These are phyloP conservation scores for Solanum pennellii DNA, from an alignment of 257 asterid genomes.

Conservation along the genomic window DNA sequence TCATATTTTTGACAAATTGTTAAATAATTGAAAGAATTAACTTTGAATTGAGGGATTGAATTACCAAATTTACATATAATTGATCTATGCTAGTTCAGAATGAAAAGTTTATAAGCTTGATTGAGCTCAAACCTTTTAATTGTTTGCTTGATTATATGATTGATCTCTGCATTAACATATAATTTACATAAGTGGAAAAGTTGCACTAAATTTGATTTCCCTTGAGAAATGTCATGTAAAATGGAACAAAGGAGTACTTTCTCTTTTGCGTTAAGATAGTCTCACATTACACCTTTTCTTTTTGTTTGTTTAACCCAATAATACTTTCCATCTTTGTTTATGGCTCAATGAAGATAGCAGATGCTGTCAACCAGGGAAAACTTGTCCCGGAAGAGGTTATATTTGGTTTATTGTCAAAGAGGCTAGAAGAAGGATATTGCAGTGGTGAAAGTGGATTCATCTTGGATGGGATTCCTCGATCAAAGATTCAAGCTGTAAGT, in stretches of 20 bases:
- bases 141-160: not conserved
- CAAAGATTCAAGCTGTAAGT: conserved; percentile 81
- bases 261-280: not conserved
- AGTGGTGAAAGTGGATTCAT: conserved; percentile 93
- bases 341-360: conserved; percentile 39
- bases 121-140: not conserved
- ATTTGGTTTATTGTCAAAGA: conserved; percentile 65
- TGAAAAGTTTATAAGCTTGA: not conserved
- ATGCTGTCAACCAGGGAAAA: conserved; percentile 63
- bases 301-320: not conserved
- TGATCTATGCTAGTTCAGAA: not conserved
- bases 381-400: conserved; percentile 77
- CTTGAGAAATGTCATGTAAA: not conserved
- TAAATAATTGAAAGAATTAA: not conserved
- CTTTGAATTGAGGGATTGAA: not conserved
- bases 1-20: not conserved
- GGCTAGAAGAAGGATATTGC: conserved; percentile 80
- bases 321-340: not conserved
- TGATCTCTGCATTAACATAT: too few relatives aligned
- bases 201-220: conserved; percentile 1
- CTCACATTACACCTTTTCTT: not conserved
- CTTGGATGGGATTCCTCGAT: conserved; percentile 82
- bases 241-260: not conserved
- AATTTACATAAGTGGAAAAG: too few relatives aligned
- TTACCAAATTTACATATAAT: not conserved